Percentiles rank a stretch among this genome's conserved stretches.
Evolutionary conservation across 2,329 filamentous ascomycete species (phyloP).

Genomic region (Amesomyces nigricolor): DNA sequence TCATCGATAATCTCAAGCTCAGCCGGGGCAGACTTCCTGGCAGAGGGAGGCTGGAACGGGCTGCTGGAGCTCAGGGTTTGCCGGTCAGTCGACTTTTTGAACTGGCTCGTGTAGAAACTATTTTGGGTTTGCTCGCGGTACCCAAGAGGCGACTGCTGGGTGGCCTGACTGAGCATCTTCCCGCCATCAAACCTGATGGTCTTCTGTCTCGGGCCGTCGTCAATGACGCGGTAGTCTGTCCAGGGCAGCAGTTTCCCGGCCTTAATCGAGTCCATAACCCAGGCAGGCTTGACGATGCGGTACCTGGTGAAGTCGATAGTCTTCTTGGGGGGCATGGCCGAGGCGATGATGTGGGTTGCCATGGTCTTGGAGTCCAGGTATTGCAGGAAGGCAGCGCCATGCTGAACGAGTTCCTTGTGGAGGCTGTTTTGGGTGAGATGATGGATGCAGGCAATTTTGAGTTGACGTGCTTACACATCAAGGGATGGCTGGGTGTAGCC

Average conservation of each 20-base stretch:
- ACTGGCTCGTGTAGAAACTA: conserved; percentile 76
- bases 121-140: conserved; percentile 77
- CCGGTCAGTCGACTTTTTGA: conserved; percentile 40
- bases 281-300: conserved; percentile 87
- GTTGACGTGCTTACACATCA: conserved; percentile 52
- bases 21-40: conserved; percentile 13
- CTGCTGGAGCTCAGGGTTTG: conserved; percentile 27
- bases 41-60: conserved; percentile 20
- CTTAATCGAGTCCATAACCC: conserved; percentile 84
- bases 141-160: conserved; percentile 49
- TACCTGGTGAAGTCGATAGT: conserved; percentile 81
- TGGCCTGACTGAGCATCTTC: conserved; percentile 61
- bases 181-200: conserved; percentile 59
- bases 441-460: background rate
- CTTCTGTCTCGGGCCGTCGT: conserved; percentile 78
- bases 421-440: conserved; percentile 42
- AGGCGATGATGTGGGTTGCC: conserved; percentile 93
- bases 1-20: conserved; percentile 36
- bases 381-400: conserved; percentile 93
- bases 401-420: conserved; percentile 77
- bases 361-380: conserved; percentile 92
- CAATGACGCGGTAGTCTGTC: conserved; percentile 76
- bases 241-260: conserved; percentile 80
- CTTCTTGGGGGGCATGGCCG: conserved; percentile 86
- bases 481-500: conserved; percentile 94